Conservation (phyloP, 306 rosid species). For the Malus domestica region DNA sequence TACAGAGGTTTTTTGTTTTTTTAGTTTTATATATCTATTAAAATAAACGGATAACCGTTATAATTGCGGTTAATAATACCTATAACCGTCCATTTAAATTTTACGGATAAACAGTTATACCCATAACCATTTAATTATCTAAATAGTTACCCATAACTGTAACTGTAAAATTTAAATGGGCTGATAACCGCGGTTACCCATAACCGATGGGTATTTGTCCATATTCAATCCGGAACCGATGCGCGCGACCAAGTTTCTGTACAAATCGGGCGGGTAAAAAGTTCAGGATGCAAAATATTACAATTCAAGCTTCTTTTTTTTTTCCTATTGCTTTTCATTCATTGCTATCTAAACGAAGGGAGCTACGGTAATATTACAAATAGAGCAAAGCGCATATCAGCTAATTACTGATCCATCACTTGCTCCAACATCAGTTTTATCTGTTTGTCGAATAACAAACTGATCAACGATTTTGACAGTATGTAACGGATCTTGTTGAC, state of each 20-base stretch:
- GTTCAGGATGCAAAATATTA: neutral
- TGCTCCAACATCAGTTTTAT: slow-evolving; percentile 26
- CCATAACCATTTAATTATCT: too few relatives aligned
- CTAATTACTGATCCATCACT: slow-evolving; percentile 30
- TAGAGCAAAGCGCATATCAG: slow-evolving; percentile 37
- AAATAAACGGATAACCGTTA: too few relatives aligned
- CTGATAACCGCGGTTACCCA: too few relatives aligned
- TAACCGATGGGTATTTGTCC: too few relatives aligned
- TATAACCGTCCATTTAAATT: too few relatives aligned
- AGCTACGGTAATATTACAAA: slow-evolving; percentile 11
- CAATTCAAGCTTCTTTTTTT: neutral
- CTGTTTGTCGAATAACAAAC: slow-evolving; percentile 50
- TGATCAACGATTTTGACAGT: slow-evolving; percentile 86
- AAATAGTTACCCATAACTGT: too few relatives aligned
- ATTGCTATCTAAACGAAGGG: slow-evolving; percentile 14
- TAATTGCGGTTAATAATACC: too few relatives aligned
- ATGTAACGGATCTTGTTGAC: slow-evolving; percentile 67
- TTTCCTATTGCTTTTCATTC: neutral
- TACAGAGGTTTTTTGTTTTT: too few relatives aligned
- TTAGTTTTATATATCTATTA: too few relatives aligned
- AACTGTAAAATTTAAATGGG: too few relatives aligned
- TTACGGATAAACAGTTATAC: too few relatives aligned
- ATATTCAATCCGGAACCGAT: neutral
- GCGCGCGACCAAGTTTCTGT: neutral
- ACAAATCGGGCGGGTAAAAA: neutral